Conservation (phyloP, 225 moss, liverwort and hornwort species). For the Thuidium tamariscinum region DNA sequence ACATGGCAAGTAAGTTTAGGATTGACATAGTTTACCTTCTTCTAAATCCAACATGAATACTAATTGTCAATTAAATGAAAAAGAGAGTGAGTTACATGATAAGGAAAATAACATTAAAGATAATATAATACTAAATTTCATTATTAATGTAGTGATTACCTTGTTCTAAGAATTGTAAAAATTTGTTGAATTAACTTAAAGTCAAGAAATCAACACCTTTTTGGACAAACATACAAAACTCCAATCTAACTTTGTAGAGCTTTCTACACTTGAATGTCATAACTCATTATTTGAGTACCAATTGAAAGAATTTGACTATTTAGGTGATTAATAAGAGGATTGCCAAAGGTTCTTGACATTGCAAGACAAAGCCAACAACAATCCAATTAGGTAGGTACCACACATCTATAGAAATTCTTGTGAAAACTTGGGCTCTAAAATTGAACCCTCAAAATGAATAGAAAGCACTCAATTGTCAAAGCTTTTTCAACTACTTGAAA, state of each 20-base stretch:
- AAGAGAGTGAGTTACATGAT: not conserved
- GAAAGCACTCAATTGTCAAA: fast-evolving
- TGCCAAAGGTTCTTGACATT: no score
- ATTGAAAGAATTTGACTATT: not conserved
- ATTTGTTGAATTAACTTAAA: not conserved
- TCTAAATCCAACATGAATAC: not conserved
- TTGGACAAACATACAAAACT: no score
- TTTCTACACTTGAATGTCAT: not conserved
- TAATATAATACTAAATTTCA: not conserved
- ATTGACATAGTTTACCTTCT: fast-evolving
- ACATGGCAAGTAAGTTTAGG: not conserved
- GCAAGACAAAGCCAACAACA: not conserved
- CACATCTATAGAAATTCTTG: not conserved
- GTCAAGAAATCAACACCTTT: not conserved
- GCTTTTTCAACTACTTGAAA: fast-evolving
- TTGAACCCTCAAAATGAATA: no score
- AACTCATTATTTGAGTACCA: not conserved
- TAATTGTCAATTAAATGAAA: not conserved
- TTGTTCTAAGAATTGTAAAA: not conserved
- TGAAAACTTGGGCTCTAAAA: not conserved
- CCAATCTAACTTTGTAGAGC: fast-evolving
- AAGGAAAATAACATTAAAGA: not conserved
- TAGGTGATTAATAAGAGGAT: not conserved
- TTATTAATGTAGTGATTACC: no score
- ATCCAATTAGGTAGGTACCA: not conserved